Percentiles rank a stretch among this genome's conserved stretches.
phyloP scores from a whole-genome alignment of 352 stramenopile genomes.

The Pythium angustatum region DNA sequence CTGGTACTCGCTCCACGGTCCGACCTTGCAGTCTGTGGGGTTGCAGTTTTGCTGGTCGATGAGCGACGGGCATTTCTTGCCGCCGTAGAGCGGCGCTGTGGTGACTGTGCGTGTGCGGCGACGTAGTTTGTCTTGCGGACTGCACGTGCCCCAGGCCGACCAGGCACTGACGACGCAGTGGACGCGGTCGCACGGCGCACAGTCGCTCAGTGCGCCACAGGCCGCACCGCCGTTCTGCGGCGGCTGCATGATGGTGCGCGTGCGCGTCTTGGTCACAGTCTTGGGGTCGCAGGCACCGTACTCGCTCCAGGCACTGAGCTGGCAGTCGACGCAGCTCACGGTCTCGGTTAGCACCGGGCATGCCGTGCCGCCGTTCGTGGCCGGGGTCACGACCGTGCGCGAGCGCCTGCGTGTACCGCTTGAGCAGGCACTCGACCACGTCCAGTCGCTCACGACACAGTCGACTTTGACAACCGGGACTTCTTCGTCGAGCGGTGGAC shows the following conservation, averaged over 20 bases:
- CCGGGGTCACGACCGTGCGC: neutral
- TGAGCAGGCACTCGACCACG: conserved; percentile 30
- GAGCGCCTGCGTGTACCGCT: conserved; percentile 26
- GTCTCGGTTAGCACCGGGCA: conserved; percentile 13
- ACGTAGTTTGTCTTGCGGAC: conserved; percentile 31
- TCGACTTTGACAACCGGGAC: conserved; percentile 31
- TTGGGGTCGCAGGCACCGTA: conserved; percentile 8
- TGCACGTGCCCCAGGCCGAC: conserved; percentile 44
- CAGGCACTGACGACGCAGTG: conserved; percentile 58
- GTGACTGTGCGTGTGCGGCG: conserved; percentile 50
- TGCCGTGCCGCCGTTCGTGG: neutral
- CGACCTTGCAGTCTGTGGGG: conserved; percentile 57
- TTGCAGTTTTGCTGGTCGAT: conserved; percentile 64
- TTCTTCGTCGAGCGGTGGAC: conserved; percentile 47
- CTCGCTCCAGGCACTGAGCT: conserved; percentile 11
- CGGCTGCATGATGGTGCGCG: conserved; percentile 3
- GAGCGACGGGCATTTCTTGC: conserved; percentile 41
- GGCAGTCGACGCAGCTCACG: conserved; percentile 15
- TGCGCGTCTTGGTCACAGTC: conserved; percentile 2
- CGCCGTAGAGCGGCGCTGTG: conserved; percentile 47
- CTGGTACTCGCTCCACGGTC: conserved; percentile 48
- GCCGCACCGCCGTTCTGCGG: neutral
- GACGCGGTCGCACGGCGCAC: conserved; percentile 43
- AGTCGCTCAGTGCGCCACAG: conserved; percentile 15
- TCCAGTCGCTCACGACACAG: conserved; percentile 33